Conservation (phyloP, 371 early-diverging fungal genomes). For the Mucor piriformis region DNA sequence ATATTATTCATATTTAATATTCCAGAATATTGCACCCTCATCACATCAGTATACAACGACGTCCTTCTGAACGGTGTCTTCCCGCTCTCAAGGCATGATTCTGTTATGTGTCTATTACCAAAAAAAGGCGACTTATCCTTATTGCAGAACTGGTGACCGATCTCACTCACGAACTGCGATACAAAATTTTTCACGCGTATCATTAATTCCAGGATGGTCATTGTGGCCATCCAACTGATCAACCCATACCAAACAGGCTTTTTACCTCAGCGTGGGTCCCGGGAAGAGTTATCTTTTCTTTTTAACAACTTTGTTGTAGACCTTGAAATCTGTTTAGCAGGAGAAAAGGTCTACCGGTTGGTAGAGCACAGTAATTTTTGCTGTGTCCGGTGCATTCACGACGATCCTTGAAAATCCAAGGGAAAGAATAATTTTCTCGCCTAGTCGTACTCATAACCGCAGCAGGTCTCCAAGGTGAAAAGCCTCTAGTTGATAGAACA, state of each 20-base stretch:
- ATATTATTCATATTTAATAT: neutral
- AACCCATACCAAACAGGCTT: conserved; percentile 11
- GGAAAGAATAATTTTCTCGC: too few species aligned
- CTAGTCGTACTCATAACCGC: too few species aligned
- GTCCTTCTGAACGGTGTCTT: conserved; percentile 16
- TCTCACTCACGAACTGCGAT: too few species aligned
- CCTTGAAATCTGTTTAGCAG: too few species aligned
- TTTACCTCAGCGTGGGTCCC: neutral
- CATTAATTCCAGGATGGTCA: conserved; percentile 9
- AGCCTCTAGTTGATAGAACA: too few species aligned
- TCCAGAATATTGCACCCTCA: neutral
- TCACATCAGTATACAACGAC: conserved; percentile 17
- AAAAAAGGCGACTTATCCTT: conserved; percentile 21
- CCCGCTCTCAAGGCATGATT: conserved; percentile 24
- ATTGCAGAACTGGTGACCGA: conserved; percentile 34
- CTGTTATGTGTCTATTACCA: conserved; percentile 13
- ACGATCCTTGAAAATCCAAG: too few species aligned
- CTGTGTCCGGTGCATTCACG: too few species aligned
- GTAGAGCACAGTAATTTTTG: too few species aligned
- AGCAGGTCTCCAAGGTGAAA: too few species aligned
- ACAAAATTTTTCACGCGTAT: conserved; percentile 30
- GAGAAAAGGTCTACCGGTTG: too few species aligned
- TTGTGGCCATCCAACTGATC: neutral
- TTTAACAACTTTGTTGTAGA: too few species aligned
- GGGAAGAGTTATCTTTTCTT: too few species aligned